Evolutionary conservation across 441 rosid genomes (phyloP).

Genomic region (Pelargonium hybrid): DNA sequence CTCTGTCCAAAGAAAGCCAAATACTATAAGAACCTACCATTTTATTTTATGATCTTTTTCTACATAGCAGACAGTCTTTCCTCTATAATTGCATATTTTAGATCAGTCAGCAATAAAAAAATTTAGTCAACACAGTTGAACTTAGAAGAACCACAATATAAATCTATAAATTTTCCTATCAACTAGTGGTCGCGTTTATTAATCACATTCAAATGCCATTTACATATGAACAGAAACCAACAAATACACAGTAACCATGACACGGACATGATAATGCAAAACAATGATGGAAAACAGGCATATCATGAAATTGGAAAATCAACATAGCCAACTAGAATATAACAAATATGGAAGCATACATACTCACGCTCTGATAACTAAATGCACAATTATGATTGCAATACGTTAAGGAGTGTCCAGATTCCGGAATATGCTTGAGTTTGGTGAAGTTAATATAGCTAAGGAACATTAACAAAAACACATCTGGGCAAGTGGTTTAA

Average conservation of each 20-base stretch:
- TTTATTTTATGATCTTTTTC: background rate
- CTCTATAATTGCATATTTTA: background rate
- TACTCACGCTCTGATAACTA: background rate
- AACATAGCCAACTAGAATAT: background rate
- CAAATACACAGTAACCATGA: background rate
- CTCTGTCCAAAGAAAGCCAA: constrained; percentile 34
- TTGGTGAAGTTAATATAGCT: background rate
- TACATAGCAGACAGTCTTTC: background rate
- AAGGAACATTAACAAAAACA: too few relatives aligned
- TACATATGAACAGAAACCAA: background rate
- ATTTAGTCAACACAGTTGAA: background rate
- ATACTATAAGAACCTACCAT: background rate
- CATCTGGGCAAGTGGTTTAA: too few relatives aligned
- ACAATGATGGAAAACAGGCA: background rate
- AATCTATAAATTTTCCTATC: background rate
- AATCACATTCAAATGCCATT: background rate
- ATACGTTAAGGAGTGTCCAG: background rate
- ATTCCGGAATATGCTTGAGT: background rate
- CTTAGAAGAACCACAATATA: background rate
- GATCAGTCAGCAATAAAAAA: background rate
- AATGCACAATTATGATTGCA: background rate
- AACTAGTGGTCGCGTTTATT: background rate
- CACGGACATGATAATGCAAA: background rate
- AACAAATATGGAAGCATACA: background rate
- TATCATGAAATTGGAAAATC: background rate